Evolutionary conservation across 75 land plant genomes (phyloP).

Genomic region (Ceratopteris richardii): DNA sequence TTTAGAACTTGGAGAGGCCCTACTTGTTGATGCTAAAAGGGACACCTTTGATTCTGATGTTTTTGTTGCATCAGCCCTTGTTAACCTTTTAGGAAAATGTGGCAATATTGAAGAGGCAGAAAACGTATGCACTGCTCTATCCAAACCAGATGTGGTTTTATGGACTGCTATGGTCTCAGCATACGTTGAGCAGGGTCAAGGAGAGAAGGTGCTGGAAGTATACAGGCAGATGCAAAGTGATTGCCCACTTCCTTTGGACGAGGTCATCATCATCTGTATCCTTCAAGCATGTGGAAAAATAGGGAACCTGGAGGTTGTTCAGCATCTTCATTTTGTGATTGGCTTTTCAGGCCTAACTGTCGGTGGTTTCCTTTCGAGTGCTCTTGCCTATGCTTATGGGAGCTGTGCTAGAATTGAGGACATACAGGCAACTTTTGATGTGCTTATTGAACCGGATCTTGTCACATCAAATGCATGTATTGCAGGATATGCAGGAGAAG

Average conservation of each 20-base stretch:
- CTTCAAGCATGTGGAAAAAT: background rate
- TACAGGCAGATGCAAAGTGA: slow-evolving; percentile 14
- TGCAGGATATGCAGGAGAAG: slow-evolving; percentile 5
- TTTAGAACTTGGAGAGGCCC: slow-evolving; percentile 10
- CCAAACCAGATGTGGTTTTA: slow-evolving; percentile 19
- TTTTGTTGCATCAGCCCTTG: slow-evolving; percentile 29
- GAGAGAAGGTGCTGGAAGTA: slow-evolving; percentile 19
- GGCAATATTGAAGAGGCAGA: slow-evolving; percentile 29
- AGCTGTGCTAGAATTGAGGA: background rate
- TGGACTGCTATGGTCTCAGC: slow-evolving; percentile 33
- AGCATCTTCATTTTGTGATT: background rate
- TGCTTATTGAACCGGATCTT: background rate
- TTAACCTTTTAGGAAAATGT: slow-evolving; percentile 28
- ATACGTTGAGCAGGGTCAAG: slow-evolving; percentile 24
- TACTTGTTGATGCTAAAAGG: slow-evolving; percentile 26
- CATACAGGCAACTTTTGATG: background rate
- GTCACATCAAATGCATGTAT: background rate
- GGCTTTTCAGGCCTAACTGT: background rate
- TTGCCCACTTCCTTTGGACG: background rate
- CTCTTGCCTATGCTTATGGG: slow-evolving; percentile 1
- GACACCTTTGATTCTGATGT: slow-evolving; percentile 16
- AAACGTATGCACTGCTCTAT: slow-evolving; percentile 9
- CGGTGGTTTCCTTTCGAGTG: background rate
- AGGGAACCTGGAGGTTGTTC: background rate
- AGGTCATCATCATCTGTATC: background rate